These are phyloP conservation scores for Bipolaris bicolor DNA, from an alignment of 2,329 filamentous ascomycete genomes.

Conservation along the genomic window DNA sequence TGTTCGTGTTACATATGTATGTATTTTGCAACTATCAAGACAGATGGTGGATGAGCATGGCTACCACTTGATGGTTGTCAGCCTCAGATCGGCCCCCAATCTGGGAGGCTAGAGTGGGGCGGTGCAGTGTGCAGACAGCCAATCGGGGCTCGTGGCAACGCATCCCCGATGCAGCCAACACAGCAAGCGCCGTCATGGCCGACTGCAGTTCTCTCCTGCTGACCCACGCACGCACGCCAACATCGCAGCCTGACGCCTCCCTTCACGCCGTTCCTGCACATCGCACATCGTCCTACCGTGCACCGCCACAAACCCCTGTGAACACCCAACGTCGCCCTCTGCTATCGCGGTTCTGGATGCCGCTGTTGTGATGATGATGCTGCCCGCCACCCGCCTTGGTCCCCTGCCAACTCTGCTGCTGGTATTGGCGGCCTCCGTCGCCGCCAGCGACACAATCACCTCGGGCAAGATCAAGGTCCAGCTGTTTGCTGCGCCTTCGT, in stretches of 20 bases:
- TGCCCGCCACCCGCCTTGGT: constrained; percentile 8
- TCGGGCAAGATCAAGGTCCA: constrained; percentile 42
- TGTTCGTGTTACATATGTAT: too few relatives aligned
- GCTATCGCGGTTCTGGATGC: constrained; percentile 6
- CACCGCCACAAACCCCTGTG: not conserved
- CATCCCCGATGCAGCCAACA: not conserved
- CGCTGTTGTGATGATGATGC: constrained; percentile 18
- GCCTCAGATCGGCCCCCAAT: not conserved
- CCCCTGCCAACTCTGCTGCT: constrained; percentile 9
- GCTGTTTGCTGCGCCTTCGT: constrained; percentile 42
- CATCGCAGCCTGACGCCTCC: not conserved
- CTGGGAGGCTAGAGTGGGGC: not conserved
- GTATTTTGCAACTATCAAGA: too few relatives aligned
- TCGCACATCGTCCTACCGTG: not conserved
- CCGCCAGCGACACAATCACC: constrained; percentile 29
- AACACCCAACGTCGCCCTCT: not conserved
- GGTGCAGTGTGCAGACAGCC: not conserved
- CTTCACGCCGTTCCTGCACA: not conserved
- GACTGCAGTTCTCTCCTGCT: constrained; percentile 9
- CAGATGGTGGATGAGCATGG: too few relatives aligned
- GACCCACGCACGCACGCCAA: constrained; percentile 2
- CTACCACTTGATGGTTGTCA: not conserved
- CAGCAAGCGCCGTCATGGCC: not conserved
- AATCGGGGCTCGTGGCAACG: not conserved
- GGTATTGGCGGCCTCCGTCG: constrained; percentile 8